Base-by-base conservation (phyloP, 1,284 basidiomycete species). In the Fomes fomentarius region DNA sequence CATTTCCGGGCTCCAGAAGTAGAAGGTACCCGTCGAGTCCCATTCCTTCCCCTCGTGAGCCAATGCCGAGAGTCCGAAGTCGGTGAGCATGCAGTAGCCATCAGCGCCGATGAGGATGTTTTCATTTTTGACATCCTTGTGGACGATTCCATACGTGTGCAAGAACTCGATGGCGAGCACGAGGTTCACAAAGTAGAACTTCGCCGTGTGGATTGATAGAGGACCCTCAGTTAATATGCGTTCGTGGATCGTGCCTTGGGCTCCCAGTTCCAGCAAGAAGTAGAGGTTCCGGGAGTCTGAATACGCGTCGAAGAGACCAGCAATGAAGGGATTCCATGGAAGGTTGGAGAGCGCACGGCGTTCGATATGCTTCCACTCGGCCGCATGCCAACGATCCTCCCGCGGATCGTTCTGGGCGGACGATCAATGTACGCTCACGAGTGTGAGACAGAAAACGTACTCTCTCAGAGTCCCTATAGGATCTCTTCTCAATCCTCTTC, bases 121-220 rank as follows among this genome's bases (percentile, higher is more conserved):
- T 63, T 87, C 88, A 9, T 91, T 90, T 69, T 94, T 94, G 63
- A 95, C 78, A 67, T 94, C 91, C n/a, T 90, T 80, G 69, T 95
- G 93, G 4, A 90, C 83, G 60, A 94, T 83, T 53, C 84, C 85
- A 58, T 87, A 79, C 31, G 70, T 74, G 63, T 91, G 89, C 2
- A 96, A 72, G 69, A 90, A 91, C 49, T 85, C 82, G 51, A 94
- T 74, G 0, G 82, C 91, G 42, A 81, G 82, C 39, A 85, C 84
- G 64, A 94, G 75, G 58, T 84, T 85, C 24, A 76, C 67, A 60
- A 77, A 79, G 64, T 82, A 85, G 66, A 85, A 85, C 5, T 71
- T 68, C 7, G 72, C 69, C 0, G 61, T 65, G 0, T 61, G 42
- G 24, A 71, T 58, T 8, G 70, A 64, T 1, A 80, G 57, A 1